Conservation (phyloP, 2,329 filamentous ascomycete genomes). For the Cytospora schulzeri region DNA sequence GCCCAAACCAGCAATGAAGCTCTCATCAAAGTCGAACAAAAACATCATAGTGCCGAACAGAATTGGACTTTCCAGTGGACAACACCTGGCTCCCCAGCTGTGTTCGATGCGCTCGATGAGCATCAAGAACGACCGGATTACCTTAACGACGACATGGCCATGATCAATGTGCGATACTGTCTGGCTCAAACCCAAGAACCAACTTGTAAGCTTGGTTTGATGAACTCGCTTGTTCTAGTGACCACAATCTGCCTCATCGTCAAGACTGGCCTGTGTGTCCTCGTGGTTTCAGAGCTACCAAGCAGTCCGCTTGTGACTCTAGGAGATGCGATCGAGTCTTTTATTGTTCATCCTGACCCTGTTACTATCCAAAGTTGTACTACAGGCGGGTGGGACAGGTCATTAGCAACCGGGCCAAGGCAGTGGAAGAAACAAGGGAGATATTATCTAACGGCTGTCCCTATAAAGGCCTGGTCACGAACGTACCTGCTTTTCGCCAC, state of each 20-base stretch:
- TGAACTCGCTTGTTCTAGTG: slow-evolving; percentile 6
- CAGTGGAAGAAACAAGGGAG: not conserved
- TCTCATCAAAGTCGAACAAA: too few species aligned
- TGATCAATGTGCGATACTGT: slow-evolving; percentile 1
- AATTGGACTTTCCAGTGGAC: too few species aligned
- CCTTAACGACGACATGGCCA: not conserved
- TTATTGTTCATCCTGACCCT: slow-evolving; percentile 1
- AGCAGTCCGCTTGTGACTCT: slow-evolving; percentile 3
- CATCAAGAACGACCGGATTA: not conserved
- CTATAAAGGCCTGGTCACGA: too few species aligned
- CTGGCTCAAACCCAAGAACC: not conserved
- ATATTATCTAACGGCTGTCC: too few species aligned
- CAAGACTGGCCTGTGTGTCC: not conserved
- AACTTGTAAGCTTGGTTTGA: not conserved
- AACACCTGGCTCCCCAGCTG: not conserved
- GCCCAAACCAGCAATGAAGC: too few species aligned
- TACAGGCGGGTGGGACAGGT: not conserved
- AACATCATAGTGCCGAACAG: too few species aligned
- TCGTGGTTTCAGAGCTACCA: not conserved
- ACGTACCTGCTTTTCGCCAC: too few species aligned
- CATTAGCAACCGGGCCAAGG: not conserved
- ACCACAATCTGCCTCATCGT: not conserved
- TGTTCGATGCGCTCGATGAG: not conserved
- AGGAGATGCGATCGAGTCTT: slow-evolving; percentile 19
- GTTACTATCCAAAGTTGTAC: not conserved